These are phyloP conservation scores for Chlorella sp. DNA, from an alignment of 139 green algal genomes.

Conservation along the genomic window DNA sequence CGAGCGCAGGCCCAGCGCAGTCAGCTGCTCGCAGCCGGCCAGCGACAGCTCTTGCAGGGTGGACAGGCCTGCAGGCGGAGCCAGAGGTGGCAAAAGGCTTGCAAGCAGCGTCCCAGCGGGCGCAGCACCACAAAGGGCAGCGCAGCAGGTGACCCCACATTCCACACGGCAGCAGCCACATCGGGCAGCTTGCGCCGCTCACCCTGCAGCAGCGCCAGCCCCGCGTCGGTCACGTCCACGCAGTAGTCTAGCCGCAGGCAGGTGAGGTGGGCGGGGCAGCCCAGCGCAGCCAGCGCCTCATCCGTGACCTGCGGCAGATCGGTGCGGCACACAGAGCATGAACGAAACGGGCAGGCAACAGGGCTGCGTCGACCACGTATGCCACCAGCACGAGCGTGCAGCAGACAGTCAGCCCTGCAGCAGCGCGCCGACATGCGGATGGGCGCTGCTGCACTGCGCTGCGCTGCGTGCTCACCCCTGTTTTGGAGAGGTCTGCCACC, in stretches of 20 bases:
- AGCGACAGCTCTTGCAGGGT: conserved; percentile 43
- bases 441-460: too few species aligned
- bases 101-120: too few species aligned
- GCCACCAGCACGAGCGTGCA: too few species aligned
- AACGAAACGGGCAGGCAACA: too few species aligned
- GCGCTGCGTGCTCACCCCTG: conserved; percentile 36
- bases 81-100: too few species aligned
- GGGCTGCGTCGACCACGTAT: too few species aligned
- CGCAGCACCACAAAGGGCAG: too few species aligned
- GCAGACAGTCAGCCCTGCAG: too few species aligned
- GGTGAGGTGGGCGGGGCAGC: conserved; percentile 19
- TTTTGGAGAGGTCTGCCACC: conserved; percentile 27
- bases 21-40: conserved; percentile 48
- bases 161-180: too few species aligned
- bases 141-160: too few species aligned
- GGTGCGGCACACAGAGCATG: too few species aligned
- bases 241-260: conserved; percentile 48
- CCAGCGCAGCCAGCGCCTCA: conserved; percentile 15
- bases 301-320: conserved; percentile 42
- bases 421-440: too few species aligned
- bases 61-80: conserved; percentile 29
- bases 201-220: conserved; percentile 37
- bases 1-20: background rate
- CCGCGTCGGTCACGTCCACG: conserved; percentile 41
- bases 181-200: background rate